phyloP scores from a whole-genome alignment of 169 alveolate species.

The Cryptosporidium parvum region DNA sequence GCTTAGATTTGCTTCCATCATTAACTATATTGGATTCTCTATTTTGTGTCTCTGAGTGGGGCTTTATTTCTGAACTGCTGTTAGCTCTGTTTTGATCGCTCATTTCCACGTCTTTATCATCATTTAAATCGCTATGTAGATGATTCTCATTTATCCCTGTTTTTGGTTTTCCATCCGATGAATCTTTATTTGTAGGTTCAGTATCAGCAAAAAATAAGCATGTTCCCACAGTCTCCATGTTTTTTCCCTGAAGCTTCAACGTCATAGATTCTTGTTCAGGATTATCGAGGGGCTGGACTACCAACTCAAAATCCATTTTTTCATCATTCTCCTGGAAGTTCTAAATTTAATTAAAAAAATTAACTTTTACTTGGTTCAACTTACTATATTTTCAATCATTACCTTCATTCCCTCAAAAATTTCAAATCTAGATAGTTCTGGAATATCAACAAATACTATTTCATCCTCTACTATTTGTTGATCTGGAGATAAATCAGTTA shows the following conservation, averaged over 20 bases:
- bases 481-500: not conserved
- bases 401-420: slow-evolving; percentile 65
- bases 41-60: not conserved
- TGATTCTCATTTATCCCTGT: not conserved
- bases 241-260: slow-evolving; percentile 40
- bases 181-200: not conserved
- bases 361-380: not conserved
- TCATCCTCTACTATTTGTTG: slow-evolving; percentile 56
- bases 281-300: slow-evolving; percentile 5
- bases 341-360: slow-evolving; percentile 1
- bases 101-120: not conserved
- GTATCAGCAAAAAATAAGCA: slow-evolving; percentile 35
- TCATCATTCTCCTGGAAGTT: slow-evolving; percentile 6
- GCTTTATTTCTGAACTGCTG: not conserved
- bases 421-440: slow-evolving; percentile 66
- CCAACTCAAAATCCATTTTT: slow-evolving; percentile 1
- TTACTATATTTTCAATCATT: slow-evolving; percentile 38
- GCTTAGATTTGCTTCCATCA: not conserved
- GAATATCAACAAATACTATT: slow-evolving; percentile 51
- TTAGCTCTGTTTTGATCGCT: not conserved
- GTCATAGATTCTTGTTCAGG: slow-evolving; percentile 19
- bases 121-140: not conserved
- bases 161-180: not conserved
- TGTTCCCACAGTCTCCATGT: slow-evolving; percentile 53
- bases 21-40: not conserved